Conservation (phyloP, 1,284 basidiomycete species). For the Tetrapyrgos nigripes region DNA sequence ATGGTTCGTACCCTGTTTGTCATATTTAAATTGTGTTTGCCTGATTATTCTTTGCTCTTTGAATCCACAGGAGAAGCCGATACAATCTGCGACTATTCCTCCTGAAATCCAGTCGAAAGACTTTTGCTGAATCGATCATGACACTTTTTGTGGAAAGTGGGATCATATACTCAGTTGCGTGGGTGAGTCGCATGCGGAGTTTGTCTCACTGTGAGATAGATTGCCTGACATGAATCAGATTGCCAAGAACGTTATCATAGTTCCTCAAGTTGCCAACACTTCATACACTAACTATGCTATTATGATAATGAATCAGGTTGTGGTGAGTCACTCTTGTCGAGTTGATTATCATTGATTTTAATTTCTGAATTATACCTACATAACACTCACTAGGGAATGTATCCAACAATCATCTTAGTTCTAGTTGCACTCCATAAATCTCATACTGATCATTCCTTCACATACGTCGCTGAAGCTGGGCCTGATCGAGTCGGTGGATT, state of each 20-base stretch:
- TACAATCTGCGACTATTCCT: slow-evolving; percentile 3
- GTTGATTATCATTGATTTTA: background rate
- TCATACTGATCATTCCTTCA: slow-evolving; percentile 18
- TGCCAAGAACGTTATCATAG: slow-evolving; percentile 15
- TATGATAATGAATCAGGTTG: slow-evolving; percentile 14
- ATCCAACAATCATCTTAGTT: slow-evolving; percentile 16
- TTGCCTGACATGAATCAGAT: slow-evolving; percentile 1
- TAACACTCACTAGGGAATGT: slow-evolving; percentile 9
- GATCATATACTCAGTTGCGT: slow-evolving; percentile 11
- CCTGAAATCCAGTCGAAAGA: background rate
- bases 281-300: slow-evolving; percentile 16
- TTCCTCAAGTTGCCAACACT: slow-evolving; percentile 10
- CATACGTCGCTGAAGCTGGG: too few species aligned
- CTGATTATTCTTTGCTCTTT: background rate
- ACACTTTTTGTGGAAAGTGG: slow-evolving; percentile 16
- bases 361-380: background rate
- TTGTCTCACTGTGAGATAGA: too few species aligned
- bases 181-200: slow-evolving; percentile 7
- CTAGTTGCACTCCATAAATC: slow-evolving; percentile 18
- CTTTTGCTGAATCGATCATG: slow-evolving; percentile 12
- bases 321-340: background rate
- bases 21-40: background rate
- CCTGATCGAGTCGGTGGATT: too few species aligned
- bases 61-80: slow-evolving; percentile 14
- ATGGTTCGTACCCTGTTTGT: slow-evolving; percentile 6